phyloP scores from a whole-genome alignment of 331 rosid genomes.

The Erythrophleum ivorense region DNA sequence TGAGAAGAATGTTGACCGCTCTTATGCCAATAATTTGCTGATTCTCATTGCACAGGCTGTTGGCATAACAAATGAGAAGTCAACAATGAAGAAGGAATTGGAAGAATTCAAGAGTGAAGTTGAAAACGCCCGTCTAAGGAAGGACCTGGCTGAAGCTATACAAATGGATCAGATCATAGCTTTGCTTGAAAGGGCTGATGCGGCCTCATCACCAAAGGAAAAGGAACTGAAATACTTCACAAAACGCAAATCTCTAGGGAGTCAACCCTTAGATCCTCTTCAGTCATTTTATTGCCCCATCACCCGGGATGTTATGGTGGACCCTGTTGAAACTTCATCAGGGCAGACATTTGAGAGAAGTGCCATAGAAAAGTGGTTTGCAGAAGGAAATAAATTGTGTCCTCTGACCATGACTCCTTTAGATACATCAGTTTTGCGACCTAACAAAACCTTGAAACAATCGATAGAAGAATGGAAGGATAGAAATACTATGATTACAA shows the following conservation, averaged over 20 bases:
- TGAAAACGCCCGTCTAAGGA: conserved; percentile 70
- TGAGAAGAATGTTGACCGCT: conserved; percentile 69
- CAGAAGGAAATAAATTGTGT: conserved; percentile 69
- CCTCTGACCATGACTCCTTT: conserved; percentile 73
- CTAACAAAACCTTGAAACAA: conserved; percentile 78
- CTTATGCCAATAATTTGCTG: conserved; percentile 74
- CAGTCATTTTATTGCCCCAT: conserved; percentile 83
- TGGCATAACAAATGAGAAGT: conserved; percentile 70
- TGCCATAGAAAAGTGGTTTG: conserved; percentile 80
- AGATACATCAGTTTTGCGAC: conserved; percentile 72
- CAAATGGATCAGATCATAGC: conserved; percentile 96
- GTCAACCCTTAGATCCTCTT: conserved; percentile 78
- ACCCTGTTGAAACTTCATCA: conserved; percentile 93
- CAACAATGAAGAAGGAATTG: conserved; percentile 69
- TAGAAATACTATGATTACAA: conserved; percentile 79
- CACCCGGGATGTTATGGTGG: conserved; percentile 83
- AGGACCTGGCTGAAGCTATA: conserved; percentile 80
- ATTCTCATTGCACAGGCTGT: conserved; percentile 73
- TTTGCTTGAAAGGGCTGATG: conserved; percentile 84
- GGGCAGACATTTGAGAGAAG: conserved; percentile 92
- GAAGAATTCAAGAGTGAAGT: conserved; percentile 81
- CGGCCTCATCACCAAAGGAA: conserved; percentile 71
- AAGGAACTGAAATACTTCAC: conserved; percentile 64
- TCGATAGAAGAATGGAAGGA: conserved; percentile 95
- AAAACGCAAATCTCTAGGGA: conserved; percentile 76